Evolutionary conservation across 116 monocot species (phyloP), one percentile per base, ranked within the genome.

Genomic region (Posidonia oceanica): DNA sequence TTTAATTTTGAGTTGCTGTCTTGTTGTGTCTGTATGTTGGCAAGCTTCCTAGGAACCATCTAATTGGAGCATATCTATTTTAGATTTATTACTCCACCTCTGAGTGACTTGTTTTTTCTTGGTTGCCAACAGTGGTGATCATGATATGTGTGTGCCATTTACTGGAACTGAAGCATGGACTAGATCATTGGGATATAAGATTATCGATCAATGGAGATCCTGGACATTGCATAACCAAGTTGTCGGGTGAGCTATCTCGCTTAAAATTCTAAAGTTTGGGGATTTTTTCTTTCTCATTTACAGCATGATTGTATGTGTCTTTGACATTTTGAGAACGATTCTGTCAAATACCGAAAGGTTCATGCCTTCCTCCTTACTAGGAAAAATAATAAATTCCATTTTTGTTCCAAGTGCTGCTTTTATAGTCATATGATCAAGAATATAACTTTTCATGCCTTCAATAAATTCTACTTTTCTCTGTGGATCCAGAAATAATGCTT

Each of bases 151-250:
- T 73, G 88, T 95, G 39, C 95, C 95, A 54, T 91, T 71, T 58
- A 91, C 95, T 53, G 95, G 95, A 29, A 91, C 71, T 64, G 77
- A 95, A 83, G 95, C 88, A 70, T 95, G 95, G 95, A 95, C 95
- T 69, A 75, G 86, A 66, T 95, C 95, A 23, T 36, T 95, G 71
- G 95, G 86, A 56, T 95, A 91, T 64, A 36, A 73, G 68, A 64
- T 91, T 39, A 67, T 59, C 55, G 91, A 95, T 76, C 8, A 55
- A 60, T 95, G 95, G 95, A 84, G 91, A 58, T 88, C 91, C 40
- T 95, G 91, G 95, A 69, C 71, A 56, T 59, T 83, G 41, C 62
- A 73, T 70, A 74, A 77, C 14, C 95, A 95, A 86, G 82, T 95
- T 81, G 78, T 82, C 39, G 95, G 91, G 95, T 91, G 88, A 62